A percentile compares a stretch with the other conserved stretches of the same genome.
phyloP scores from a whole-genome alignment of 202 grass and related monocot species.

The Elaeis oleifera region DNA sequence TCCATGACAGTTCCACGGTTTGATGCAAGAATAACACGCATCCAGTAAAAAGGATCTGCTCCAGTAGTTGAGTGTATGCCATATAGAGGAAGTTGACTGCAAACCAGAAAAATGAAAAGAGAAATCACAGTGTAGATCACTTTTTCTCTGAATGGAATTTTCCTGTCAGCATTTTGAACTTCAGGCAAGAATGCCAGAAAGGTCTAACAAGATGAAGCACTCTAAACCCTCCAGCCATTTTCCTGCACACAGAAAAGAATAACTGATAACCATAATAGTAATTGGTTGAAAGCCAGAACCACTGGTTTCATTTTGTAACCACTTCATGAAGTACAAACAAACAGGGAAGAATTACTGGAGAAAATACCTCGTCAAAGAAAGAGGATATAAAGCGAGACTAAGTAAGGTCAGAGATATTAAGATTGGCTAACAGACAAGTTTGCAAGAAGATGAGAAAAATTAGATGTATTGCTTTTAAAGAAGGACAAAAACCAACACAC shows the following conservation, averaged over 20 bases:
- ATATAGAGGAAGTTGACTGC: constrained; percentile 17
- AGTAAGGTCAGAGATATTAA: too few relatives aligned
- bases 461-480: too few relatives aligned
- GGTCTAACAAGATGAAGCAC: constrained; percentile 22
- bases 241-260: background rate
- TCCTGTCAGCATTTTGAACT: constrained; percentile 16
- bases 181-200: constrained; percentile 18
- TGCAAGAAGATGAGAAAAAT: too few relatives aligned
- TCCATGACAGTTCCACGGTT: constrained; percentile 21
- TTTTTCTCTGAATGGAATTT: constrained; percentile 21
- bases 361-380: too few relatives aligned
- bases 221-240: constrained; percentile 18
- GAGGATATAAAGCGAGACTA: too few relatives aligned
- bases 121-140: constrained; percentile 21
- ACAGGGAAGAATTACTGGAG: too few relatives aligned
- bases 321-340: too few relatives aligned
- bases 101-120: constrained; percentile 19
- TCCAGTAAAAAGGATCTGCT: constrained; percentile 21
- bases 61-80: constrained; percentile 15
- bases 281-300: too few relatives aligned
- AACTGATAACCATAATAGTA: too few relatives aligned
- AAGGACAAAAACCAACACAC: too few relatives aligned
- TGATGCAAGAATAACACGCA: constrained; percentile 22
- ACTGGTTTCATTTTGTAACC: too few relatives aligned
- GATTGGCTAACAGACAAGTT: too few relatives aligned